phyloP scores from a whole-genome alignment of 108 stramenopile species.

The Fistulifera solaris region DNA sequence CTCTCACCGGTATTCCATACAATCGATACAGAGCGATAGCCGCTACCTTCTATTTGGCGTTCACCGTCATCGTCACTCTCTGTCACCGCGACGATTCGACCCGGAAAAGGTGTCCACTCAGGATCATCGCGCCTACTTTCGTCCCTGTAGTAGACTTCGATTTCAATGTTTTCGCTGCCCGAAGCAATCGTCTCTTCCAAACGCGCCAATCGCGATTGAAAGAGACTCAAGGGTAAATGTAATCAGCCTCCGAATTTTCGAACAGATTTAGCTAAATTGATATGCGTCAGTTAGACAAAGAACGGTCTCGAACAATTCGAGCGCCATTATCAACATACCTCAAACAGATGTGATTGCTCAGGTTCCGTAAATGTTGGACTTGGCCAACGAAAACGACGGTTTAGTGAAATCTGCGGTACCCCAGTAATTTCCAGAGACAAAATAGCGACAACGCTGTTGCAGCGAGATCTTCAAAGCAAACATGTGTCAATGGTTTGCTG shows the following conservation, averaged over 20 bases:
- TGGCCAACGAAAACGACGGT: constrained; percentile 58
- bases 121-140: constrained; percentile 7
- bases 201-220: constrained; percentile 3
- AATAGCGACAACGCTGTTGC: constrained; percentile 63
- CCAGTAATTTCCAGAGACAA: constrained; percentile 71
- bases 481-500: not conserved
- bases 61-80: constrained; percentile 10
- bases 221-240: constrained; percentile 59
- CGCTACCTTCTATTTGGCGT: constrained; percentile 26
- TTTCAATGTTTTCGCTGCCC: constrained; percentile 25
- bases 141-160: constrained; percentile 22
- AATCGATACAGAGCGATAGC: constrained; percentile 27
- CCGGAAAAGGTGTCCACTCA: not conserved
- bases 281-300: not conserved
- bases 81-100: constrained; percentile 4
- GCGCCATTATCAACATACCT: constrained; percentile 22
- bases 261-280: constrained; percentile 43
- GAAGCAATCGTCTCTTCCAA: too few relatives aligned
- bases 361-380: constrained; percentile 48
- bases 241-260: constrained; percentile 52
- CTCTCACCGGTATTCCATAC: constrained; percentile 15
- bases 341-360: constrained; percentile 50
- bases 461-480: constrained; percentile 9
- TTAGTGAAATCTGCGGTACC: constrained; percentile 46
- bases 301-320: not conserved